Base-by-base conservation (phyloP, 805 yeast species). In the Saturnispora saitoi region DNA sequence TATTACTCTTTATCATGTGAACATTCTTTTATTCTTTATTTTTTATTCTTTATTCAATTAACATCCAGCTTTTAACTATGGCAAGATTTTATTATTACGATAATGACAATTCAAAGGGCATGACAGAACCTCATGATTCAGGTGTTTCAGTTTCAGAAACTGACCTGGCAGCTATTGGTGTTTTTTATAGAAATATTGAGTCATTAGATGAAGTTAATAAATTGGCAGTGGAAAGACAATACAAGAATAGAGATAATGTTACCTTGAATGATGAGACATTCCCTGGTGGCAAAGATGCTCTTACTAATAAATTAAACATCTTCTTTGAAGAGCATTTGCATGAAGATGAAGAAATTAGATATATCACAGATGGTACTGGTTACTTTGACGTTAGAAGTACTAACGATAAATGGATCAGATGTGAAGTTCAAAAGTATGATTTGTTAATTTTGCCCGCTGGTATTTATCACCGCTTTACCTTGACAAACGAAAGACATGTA, bases 321-420 rank as follows among this genome's bases (percentile, higher is more conserved):
- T 89, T 90, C 65, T 86, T 80, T 68, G 70, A 75, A 42, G 96
- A 91, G 61, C 99, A 91, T 65, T 72, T 88, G 47, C 99, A 91
- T 63, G 98, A 91, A 63, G 99, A 91, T 63, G 99, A 91, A 67
- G 99, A 91, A 69, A 91, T 91, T 62, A 72, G 99, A 55, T 91
- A 89, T 67, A 79, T 89, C 47, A 60, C 84, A 17, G 95, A 84
- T 26, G 99, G 99, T 10, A 84, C 80, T 48, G 98, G 99, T 0
- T 91, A 76, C 66, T 91, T 91, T 60, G 98, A 91, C 60, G 87
- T 91, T 7, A 75, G 96, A 55, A 83, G 78, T 58, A 60, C 69
- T 28, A 60, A 73, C 11, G 65, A 61, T 45, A 63, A 70, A 48
- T 91, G 99, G 99, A 73, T 91, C 48, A 77, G 98, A 51, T 74